These are phyloP conservation scores for Plantago lanceolata DNA, from an alignment of 305 asterid genomes.

Conservation along the genomic window DNA sequence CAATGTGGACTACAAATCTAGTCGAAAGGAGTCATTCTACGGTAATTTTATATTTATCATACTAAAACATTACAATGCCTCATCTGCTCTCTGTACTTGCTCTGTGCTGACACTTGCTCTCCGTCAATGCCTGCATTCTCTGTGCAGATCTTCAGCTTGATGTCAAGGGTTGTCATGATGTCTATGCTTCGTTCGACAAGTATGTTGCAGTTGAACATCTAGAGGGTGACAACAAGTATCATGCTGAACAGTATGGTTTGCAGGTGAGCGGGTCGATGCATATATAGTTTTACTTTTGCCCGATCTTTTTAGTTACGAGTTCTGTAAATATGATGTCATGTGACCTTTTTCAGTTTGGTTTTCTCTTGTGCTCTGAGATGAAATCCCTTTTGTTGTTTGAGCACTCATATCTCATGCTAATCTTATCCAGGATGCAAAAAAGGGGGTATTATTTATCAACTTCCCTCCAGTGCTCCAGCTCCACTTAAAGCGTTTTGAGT, in stretches of 20 bases:
- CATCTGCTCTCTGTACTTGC: background rate
- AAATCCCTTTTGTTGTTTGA: background rate
- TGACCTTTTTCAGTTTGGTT: background rate
- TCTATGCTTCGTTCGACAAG: constrained; percentile 93
- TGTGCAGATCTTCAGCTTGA: constrained; percentile 88
- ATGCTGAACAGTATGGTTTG: constrained; percentile 82
- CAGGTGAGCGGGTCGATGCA: constrained; percentile 45
- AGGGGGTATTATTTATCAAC: constrained; percentile 89
- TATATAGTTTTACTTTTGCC: background rate
- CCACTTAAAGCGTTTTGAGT: constrained; percentile 90
- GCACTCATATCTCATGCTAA: background rate
- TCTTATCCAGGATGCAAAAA: constrained; percentile 77
- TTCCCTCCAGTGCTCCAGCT: constrained; percentile 98
- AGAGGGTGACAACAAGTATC: constrained; percentile 92
- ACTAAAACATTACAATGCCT: background rate
- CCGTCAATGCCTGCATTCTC: background rate
- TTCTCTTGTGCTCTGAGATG: background rate
- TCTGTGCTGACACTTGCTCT: background rate
- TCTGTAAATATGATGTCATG: background rate
- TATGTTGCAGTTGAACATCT: constrained; percentile 92
- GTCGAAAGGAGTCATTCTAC: constrained; percentile 90
- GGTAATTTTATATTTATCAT: constrained; percentile 38
- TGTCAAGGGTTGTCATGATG: constrained; percentile 89
- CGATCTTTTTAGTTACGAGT: background rate
- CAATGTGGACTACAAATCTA: constrained; percentile 84